Evolutionary conservation across 2,329 filamentous ascomycete genomes (phyloP), one percentile per base, ranked within the genome.

Genomic region (Verticillium tricorpus): DNA sequence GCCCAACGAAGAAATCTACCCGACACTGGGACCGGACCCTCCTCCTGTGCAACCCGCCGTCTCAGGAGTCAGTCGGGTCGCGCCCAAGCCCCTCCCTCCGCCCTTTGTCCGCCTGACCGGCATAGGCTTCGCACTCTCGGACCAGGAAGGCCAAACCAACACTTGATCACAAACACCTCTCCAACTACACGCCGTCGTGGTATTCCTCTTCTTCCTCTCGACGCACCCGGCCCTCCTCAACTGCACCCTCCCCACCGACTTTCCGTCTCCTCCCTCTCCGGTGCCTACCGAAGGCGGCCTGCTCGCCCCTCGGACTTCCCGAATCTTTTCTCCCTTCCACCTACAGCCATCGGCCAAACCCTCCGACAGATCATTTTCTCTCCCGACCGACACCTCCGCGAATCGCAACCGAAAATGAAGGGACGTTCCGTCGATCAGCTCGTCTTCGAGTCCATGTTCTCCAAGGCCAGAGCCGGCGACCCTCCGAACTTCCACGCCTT

Each of bases 381-480:
- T 32, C 14, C 14, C n/a, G 32, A 55, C 14, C n/a, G 32, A 55
- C 59, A 56, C 37, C 54, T 8, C 37, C 37, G 37, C 37, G 45
- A 56, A 32, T 63, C 57, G 6, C 62, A 64, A 14, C 9, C 59
- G 73, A 79, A 70, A 60, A 93, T 93, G 90, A 91, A 89, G 76
- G 86, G 89, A 69, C 85, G 84, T 57, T 83, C 87, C 55, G 80
- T 92, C 70, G 88, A 90, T 63, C 83, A 89, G 72, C 82, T 92
- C 74, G 87, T 93, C 64, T 91, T 91, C 82, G 85, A 88, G 76
- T 80, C 81, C 70, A 88, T 93, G 78, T 91, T 89, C 71, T 89
- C 89, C 22, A 86, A 85, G 61, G 86, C 88, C 15, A 85, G 86
- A 65, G 74, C 84, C 15, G 85, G 80, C 62, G 90, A 93, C 69